A percentile compares a stretch with the other conserved stretches of the same genome.
Conservation (phyloP, 345 rosid genomes). For the Melaleuca quinquenervia region DNA sequence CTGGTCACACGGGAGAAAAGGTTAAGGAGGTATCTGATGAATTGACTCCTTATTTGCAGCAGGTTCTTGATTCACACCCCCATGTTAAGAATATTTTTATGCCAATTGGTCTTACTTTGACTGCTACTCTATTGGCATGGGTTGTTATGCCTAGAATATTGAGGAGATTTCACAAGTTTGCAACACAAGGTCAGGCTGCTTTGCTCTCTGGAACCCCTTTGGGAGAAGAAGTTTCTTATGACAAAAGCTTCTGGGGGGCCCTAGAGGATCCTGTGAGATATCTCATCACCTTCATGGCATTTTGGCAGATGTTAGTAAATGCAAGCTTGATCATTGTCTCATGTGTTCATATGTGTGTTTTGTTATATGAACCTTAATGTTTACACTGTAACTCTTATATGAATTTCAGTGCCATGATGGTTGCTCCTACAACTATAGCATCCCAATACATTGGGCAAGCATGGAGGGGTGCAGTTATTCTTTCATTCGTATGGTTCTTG, state of each 20-base stretch:
- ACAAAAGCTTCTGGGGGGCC: conserved; percentile 83
- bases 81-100: conserved; percentile 48
- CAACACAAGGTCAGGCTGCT: conserved; percentile 37
- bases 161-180: conserved; percentile 62
- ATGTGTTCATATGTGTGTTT: neutral
- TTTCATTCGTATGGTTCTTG: conserved; percentile 84
- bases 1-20: conserved; percentile 37
- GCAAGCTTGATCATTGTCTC: neutral
- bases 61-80: conserved; percentile 51
- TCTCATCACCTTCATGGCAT: conserved; percentile 66
- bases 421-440: conserved; percentile 81
- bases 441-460: conserved; percentile 54
- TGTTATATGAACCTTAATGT: neutral
- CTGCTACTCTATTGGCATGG: conserved; percentile 70
- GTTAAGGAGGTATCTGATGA: conserved; percentile 48
- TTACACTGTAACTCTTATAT: neutral
- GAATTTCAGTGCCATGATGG: conserved; percentile 54
- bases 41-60: conserved; percentile 48
- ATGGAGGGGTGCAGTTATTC: conserved; percentile 66
- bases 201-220: conserved; percentile 29
- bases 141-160: conserved; percentile 71
- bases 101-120: conserved; percentile 49
- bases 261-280: conserved; percentile 87
- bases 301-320: conserved; percentile 58
- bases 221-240: conserved; percentile 45